Base-by-base conservation (phyloP, 495 filamentous ascomycete genomes). In the Bombardia bombarda region DNA sequence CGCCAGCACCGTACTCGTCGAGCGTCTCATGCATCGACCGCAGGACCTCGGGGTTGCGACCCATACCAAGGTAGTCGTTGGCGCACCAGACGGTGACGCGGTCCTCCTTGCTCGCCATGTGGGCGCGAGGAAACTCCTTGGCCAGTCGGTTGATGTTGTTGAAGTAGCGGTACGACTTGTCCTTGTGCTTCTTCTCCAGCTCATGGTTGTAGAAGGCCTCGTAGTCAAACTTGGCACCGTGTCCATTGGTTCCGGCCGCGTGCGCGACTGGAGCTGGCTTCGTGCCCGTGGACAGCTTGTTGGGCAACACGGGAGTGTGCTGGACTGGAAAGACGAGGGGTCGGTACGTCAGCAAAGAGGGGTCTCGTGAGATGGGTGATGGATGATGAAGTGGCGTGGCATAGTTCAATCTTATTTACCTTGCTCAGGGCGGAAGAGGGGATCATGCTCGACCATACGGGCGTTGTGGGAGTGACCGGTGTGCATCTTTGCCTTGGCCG, bases 141-240 rank as follows among this genome's bases (percentile, higher is more conserved):
- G 93, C 92, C 45, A 98, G 74, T 18, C 92, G 87, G 60, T 98
- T 98, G 80, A 98, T 98, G 72, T 98, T 98, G 73, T 98, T 98
- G 78, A 98, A 98, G 72, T 98, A 97, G 53, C 92, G 87, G 71
- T 98, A 98, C 28, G 87, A 94, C 70, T 95, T 96, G 74, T 98
- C 93, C 73, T 95, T 89, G 78, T 94, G 93, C 68, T 98, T 98
- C 80, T 95, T 97, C 52, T 93, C 87, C 45, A 98, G 67, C 60
- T 98, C 90, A 31, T 63, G 65, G 26, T 82, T 60, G 67, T 97
- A 98, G 71, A 97, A 98, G 37, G 60, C 81, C 52, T 95, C 77
- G 52, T 98, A 98, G 65, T 96, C 73, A 63, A 95, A 97, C 47
- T 79, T 86, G 37, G 63, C 61, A 40, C 53, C 52, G 30, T 58